Evolutionary conservation across 768 basidiomycete species (phyloP), one percentile per base, ranked within the genome.

Genomic region (Mycena chlorophos): DNA sequence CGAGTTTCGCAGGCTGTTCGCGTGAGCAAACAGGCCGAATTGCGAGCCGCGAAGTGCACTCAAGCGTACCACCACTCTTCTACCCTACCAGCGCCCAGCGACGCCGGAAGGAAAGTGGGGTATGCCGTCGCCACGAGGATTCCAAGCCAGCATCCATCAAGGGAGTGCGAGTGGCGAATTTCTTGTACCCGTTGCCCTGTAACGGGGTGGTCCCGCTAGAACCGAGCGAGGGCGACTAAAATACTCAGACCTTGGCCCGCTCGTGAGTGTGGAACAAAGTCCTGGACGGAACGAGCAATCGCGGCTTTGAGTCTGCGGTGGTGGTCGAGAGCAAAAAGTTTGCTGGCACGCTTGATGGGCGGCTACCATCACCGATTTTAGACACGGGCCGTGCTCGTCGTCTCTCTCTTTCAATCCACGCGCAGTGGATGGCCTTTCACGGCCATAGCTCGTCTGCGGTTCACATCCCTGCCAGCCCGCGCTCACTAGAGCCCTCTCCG

Each of bases 211-310:
- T 65, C 61, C 71, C 48, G 69, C 66, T 66, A 69, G 70, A 57
- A 67, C 54, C 70, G 46, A 66, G 69, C 57, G 17, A 66, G 57
- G 63, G 61, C 63, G 66, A 65, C 45, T 63, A 47, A 55, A 63
- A 70, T 65, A 22, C 71, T 73, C 72, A 74, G 70, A 73, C 73
- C 70, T 74, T 73, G 65, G 66, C 72, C 70, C 70, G 67, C 72
- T 72, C 70, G 68, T 65, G 53, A 69, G n/a, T 26, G 43, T 51
- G 61, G 63, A 65, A 51, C 23, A 52, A 48, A 49, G 43, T 63
- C 66, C 57, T 68, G 71, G 69, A 50, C 57, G 71, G 60, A 51
- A 65, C 71, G 72, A 77, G 73, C 70, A 34, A 64, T 74, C 73
- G 72, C 73, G 73, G 72, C 72, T 65, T 75, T 74, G 57, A 66